Conservation (phyloP, 176 grass and related monocot species). For the Carex parvula region DNA sequence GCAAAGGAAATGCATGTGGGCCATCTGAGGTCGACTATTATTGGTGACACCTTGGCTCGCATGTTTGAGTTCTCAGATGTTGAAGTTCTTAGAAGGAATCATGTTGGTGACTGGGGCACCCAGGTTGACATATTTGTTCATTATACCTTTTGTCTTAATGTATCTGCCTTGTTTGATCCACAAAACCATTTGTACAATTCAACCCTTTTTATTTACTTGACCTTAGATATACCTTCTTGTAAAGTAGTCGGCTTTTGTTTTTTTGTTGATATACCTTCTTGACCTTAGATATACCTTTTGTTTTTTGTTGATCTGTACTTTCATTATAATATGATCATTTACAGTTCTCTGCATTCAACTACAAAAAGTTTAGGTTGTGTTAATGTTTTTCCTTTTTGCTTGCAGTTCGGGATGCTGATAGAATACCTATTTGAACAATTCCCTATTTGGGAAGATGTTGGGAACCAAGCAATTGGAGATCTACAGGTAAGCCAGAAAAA, state of each 20-base stretch:
- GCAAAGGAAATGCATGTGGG: constrained; percentile 99
- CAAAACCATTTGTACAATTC: background rate
- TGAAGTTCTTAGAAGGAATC: constrained; percentile 81
- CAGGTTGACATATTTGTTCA: constrained; percentile 51
- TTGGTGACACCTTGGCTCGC: constrained; percentile 80
- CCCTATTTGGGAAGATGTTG: constrained; percentile 85
- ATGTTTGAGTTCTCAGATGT: constrained; percentile 98
- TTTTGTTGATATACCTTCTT: no score
- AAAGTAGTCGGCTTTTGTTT: background rate
- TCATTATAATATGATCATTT: background rate
- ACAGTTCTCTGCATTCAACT: background rate
- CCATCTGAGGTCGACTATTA: constrained; percentile 88
- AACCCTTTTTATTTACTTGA: background rate
- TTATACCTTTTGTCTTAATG: background rate
- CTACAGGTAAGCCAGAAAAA: constrained; percentile 57
- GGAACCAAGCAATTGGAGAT: constrained; percentile 89
- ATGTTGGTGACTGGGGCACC: constrained; percentile 98
- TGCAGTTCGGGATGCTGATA: constrained; percentile 98
- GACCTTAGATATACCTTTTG: no score
- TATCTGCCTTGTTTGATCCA: background rate
- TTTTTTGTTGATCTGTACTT: background rate
- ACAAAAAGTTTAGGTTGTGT: background rate
- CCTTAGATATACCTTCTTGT: background rate
- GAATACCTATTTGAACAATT: constrained; percentile 93
- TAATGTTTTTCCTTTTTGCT: constrained; percentile 30